Percentiles rank a stretch among this genome's conserved stretches.
These are phyloP conservation scores for Citrus inodora DNA, from an alignment of 345 rosid species.

Conservation along the genomic window DNA sequence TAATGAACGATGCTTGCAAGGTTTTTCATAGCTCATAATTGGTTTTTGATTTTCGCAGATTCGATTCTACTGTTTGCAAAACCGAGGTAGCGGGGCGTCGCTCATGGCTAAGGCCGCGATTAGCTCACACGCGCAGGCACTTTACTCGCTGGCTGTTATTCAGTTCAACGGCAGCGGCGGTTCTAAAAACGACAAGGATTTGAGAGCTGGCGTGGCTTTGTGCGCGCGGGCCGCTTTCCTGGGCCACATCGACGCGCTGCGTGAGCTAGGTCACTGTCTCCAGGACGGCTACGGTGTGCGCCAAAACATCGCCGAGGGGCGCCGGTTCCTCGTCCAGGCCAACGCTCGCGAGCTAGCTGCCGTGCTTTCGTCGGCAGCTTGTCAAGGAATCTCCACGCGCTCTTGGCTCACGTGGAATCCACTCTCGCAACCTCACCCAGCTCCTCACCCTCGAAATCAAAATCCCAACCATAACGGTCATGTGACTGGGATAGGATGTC, in stretches of 20 bases:
- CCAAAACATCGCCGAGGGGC: slow-evolving; percentile 75
- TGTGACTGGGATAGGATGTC: slow-evolving; percentile 46
- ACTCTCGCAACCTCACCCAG: slow-evolving; percentile 19
- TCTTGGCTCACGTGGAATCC: slow-evolving; percentile 58
- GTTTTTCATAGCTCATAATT: background rate
- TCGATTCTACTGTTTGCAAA: slow-evolving; percentile 84
- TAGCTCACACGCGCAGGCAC: slow-evolving; percentile 75
- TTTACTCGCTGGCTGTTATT: slow-evolving; percentile 81
- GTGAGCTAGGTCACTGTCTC: slow-evolving; percentile 97
- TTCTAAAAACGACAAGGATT: slow-evolving; percentile 84
- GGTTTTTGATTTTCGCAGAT: slow-evolving; percentile 38
- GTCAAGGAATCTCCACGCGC: slow-evolving; percentile 25
- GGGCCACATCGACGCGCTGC: slow-evolving; percentile 86
- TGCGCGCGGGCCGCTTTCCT: slow-evolving; percentile 92
- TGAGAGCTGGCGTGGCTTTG: slow-evolving; percentile 86
- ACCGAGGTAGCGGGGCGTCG: slow-evolving; percentile 82
- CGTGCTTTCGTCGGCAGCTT: slow-evolving; percentile 44
- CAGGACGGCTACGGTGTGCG: slow-evolving; percentile 98
- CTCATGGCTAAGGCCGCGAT: slow-evolving; percentile 96
- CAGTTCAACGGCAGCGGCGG: slow-evolving; percentile 99
- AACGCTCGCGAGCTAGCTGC: slow-evolving; percentile 86
- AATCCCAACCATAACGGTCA: slow-evolving; percentile 23
- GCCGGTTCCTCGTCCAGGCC: slow-evolving; percentile 90
- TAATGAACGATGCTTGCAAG: background rate
- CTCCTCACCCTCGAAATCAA: background rate